Conservation (phyloP, 2,329 filamentous ascomycete genomes). For the Periconia sp. region DNA sequence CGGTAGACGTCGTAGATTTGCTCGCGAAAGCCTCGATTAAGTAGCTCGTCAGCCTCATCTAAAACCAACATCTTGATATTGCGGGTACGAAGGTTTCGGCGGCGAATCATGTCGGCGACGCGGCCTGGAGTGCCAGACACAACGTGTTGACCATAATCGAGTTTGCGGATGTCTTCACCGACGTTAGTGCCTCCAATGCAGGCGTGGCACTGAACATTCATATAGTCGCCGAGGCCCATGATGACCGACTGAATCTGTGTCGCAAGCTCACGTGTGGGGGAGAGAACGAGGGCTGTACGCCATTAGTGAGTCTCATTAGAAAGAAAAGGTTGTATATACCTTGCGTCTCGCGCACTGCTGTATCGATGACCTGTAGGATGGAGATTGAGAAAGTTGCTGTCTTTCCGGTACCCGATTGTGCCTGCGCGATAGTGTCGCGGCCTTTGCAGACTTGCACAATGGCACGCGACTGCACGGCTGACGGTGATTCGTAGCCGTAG, state of each 20-base stretch:
- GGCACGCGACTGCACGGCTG: slow-evolving; percentile 94
- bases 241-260: slow-evolving; percentile 99
- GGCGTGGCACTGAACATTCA: slow-evolving; percentile 99
- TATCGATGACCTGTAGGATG: slow-evolving; percentile 95
- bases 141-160: slow-evolving; percentile 97
- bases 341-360: slow-evolving; percentile 88
- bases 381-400: slow-evolving; percentile 96
- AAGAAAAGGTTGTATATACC: slow-evolving; percentile 45
- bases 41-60: slow-evolving; percentile 77
- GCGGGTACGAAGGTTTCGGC: slow-evolving; percentile 73
- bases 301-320: slow-evolving; percentile 17
- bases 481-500: slow-evolving; percentile 98
- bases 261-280: slow-evolving; percentile 93
- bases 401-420: slow-evolving; percentile 96
- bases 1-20: slow-evolving; percentile 99
- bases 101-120: slow-evolving; percentile 84
- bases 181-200: slow-evolving; percentile 99
- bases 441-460: slow-evolving; percentile 99
- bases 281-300: slow-evolving; percentile 79
- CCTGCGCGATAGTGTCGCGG: slow-evolving; percentile 97
- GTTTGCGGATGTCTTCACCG: slow-evolving; percentile 95
- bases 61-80: slow-evolving; percentile 82
- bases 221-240: slow-evolving; percentile 99
- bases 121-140: slow-evolving; percentile 97
- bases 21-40: slow-evolving; percentile 95